A percentile compares a stretch with the other conserved stretches of the same genome.
Evolutionary conservation across 2,329 filamentous ascomycete species (phyloP).

Genomic region (Sarocladium brachiariae): DNA sequence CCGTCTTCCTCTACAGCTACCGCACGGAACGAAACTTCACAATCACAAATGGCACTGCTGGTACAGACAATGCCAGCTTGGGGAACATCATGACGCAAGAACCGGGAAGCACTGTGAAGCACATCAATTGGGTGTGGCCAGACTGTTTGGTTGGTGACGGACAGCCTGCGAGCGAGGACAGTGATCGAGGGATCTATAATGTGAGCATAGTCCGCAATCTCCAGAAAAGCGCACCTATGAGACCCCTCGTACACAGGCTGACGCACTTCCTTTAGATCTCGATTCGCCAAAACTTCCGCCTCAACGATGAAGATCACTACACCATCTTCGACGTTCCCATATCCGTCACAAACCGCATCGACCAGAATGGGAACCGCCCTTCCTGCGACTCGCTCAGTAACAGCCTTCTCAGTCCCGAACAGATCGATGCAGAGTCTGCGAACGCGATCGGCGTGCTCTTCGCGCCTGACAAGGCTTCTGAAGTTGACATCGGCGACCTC

Average conservation of each 20-base stretch:
- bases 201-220: conserved; percentile 33
- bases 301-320: conserved; percentile 58
- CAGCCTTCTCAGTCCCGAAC: conserved; percentile 38
- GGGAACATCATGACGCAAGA: conserved; percentile 59
- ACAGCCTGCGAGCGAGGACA: conserved; percentile 34
- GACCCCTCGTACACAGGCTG: no score
- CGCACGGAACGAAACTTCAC: conserved; percentile 60
- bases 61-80: conserved; percentile 44
- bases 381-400: conserved; percentile 47
- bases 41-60: conserved; percentile 55
- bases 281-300: conserved; percentile 62
- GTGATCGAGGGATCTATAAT: conserved; percentile 57
- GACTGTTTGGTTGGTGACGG: conserved; percentile 59
- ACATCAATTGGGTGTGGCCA: conserved; percentile 67
- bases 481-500: conserved; percentile 28
- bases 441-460: conserved; percentile 41
- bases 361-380: conserved; percentile 31
- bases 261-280: conserved; percentile 43
- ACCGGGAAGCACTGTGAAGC: conserved; percentile 62
- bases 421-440: conserved; percentile 35
- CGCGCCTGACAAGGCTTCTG: conserved; percentile 42
- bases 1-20: conserved; percentile 60
- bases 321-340: conserved; percentile 67
- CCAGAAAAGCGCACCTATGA: no score
- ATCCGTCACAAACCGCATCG: conserved; percentile 58